Evolutionary conservation across 2,329 filamentous ascomycete species (phyloP), one percentile per base, ranked within the genome.

Genomic region (Diaporthe capsici): DNA sequence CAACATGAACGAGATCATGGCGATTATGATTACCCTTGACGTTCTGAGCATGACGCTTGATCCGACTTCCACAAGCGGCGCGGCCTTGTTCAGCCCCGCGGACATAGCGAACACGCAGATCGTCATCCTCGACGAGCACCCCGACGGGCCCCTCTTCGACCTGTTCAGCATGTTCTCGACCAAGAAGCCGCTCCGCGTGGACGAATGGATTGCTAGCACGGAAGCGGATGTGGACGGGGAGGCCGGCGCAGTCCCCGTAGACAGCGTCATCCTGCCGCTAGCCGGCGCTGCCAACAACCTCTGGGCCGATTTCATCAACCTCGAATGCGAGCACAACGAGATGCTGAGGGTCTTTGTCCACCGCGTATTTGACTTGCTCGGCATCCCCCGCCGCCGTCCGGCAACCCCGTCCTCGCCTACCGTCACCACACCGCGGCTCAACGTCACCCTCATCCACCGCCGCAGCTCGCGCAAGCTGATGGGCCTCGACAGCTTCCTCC

Each of bases 211-310:
- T 37, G 12, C 58, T 22, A 63, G 83, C 28, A 53, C 72, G 6
- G 79, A 84, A 47, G 61, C 82, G 10, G 55, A 78, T 1, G 60
- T 20, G 5, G 58, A 76, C 15, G 61, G 68, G 28, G 39, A 71
- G 4, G 55, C 70, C 3, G 73, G 58, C 15, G 73, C 76, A 53
- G 72, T 80, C 49, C 71, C 63, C 31, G 25, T 44, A 25, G 77
- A 80, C 60, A 83, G 84, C 71, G 44, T 87, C 39, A 83, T 87
- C 71, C 74, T 87, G 28, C 85, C 85, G 0, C 78, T 87, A 5
- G 79, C 85, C 12, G 85, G 85, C 65, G 83, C 80, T 20, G 83
- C 81, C 78, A 87, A 85, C 76, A 84, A 85, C 1, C 76, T 85
- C 20, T 87, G 85, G 85, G 84, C 82, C 28, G 84, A 86, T 76